Conservation (phyloP, 768 basidiomycete species). For the Russula sp. region DNA sequence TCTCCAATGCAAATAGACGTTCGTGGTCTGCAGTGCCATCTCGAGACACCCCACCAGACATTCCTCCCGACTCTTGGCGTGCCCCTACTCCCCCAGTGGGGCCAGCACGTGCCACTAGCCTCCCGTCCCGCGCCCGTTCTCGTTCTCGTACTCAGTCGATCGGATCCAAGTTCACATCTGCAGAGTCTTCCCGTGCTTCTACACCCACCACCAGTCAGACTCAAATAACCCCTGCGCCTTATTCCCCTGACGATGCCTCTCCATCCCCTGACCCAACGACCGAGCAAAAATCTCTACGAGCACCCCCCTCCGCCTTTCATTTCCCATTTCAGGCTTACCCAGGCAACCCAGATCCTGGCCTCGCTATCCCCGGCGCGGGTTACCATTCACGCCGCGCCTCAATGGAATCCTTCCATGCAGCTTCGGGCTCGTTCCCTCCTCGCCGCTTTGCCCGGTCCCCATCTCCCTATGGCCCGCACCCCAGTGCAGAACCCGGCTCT, state of each 20-base stretch:
- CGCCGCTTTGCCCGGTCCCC: conserved; percentile 27
- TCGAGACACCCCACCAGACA: conserved; percentile 22
- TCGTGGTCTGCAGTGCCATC: conserved; percentile 24
- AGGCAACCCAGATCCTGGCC: conserved; percentile 60
- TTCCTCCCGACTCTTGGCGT: conserved; percentile 29
- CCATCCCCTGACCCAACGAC: conserved; percentile 17
- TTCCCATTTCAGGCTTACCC: conserved; percentile 57
- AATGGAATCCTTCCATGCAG: conserved; percentile 32
- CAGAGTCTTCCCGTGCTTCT: conserved; percentile 13
- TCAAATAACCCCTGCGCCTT: conserved; percentile 9
- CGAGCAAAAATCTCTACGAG: conserved; percentile 11
- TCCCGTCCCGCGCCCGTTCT: conserved; percentile 1
- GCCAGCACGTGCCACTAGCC: conserved; percentile 25
- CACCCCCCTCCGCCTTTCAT: conserved; percentile 39
- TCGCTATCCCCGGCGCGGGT: conserved; percentile 34
- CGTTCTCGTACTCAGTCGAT: background rate
- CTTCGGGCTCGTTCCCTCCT: conserved; percentile 19
- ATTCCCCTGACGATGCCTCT: conserved; percentile 22
- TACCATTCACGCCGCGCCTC: conserved; percentile 36
- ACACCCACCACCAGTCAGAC: background rate
- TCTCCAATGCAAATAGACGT: conserved; percentile 9
- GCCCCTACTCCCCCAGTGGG: conserved; percentile 25
- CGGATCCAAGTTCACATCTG: conserved; percentile 3
- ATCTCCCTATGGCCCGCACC: conserved; percentile 27
- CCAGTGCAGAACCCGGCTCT: conserved; percentile 27